A percentile compares a stretch with the other conserved stretches of the same genome.
Conservation (phyloP, 345 rosid genomes). For the Noccaea caerulescens region DNA sequence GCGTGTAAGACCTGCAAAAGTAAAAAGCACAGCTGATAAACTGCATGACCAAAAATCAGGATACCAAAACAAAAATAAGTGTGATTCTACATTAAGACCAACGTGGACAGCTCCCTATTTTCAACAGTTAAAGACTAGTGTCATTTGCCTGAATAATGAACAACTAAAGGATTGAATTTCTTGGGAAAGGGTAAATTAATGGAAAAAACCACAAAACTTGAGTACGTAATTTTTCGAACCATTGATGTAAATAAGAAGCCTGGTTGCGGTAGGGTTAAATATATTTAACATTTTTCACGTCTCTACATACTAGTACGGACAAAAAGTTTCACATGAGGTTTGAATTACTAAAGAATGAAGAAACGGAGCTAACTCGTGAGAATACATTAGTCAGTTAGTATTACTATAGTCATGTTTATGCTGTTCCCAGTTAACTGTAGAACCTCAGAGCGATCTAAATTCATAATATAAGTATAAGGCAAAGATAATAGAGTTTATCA, state of each 20-base stretch:
- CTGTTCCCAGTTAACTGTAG: neutral
- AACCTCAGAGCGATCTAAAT: neutral
- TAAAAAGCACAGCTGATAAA: slow-evolving; percentile 12
- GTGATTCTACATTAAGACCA: neutral
- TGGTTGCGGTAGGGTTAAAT: slow-evolving; percentile 9
- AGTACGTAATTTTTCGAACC: neutral
- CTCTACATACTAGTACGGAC: neutral
- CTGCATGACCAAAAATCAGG: slow-evolving; percentile 8
- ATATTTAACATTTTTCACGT: neutral
- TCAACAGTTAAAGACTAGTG: slow-evolving; percentile 8
- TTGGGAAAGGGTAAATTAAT: neutral
- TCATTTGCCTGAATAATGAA: slow-evolving; percentile 2
- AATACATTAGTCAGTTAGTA: no score
- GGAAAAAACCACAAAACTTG: neutral
- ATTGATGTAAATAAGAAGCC: slow-evolving; percentile 1
- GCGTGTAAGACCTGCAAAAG: slow-evolving; percentile 87
- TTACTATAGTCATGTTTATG: neutral
- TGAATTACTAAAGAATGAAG: slow-evolving; percentile 9
- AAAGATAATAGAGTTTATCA: slow-evolving; percentile 23
- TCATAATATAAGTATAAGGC: slow-evolving; percentile 2
- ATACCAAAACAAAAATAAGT: neutral
- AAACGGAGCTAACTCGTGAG: neutral
- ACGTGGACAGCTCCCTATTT: neutral
- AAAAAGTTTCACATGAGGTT: slow-evolving; percentile 1
- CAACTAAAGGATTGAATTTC: neutral